phyloP scores from a whole-genome alignment of 2,329 filamentous ascomycete genomes.

The Fusarium secorum region DNA sequence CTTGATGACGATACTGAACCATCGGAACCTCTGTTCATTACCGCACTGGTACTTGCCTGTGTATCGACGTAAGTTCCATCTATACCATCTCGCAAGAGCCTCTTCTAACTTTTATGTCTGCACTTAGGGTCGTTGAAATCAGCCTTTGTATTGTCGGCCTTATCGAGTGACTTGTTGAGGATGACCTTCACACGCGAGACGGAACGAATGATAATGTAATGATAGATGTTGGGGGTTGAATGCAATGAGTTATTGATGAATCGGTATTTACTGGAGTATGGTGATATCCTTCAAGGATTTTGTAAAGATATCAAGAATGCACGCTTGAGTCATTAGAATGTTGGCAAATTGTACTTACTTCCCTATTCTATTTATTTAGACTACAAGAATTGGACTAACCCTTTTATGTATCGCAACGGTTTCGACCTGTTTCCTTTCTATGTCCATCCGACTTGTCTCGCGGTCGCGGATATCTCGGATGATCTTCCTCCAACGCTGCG shows the following conservation, averaged over 20 bases:
- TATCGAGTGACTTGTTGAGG: neutral
- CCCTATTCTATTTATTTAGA: neutral
- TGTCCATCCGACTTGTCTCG: too few species aligned
- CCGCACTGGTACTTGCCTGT: neutral
- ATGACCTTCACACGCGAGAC: too few species aligned
- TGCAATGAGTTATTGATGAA: neutral
- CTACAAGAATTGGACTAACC: neutral
- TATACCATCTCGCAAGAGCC: rapidly evolving
- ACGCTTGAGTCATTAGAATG: rapidly evolving
- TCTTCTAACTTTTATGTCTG: rapidly evolving
- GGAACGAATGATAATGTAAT: neutral
- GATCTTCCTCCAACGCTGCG: neutral
- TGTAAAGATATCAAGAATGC: neutral
- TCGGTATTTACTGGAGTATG: neutral
- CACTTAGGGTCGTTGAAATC: neutral
- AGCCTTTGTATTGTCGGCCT: neutral
- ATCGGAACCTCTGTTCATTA: neutral
- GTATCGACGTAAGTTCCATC: neutral
- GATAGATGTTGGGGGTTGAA: rapidly evolving
- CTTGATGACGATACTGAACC: neutral
- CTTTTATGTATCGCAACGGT: neutral
- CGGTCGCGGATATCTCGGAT: neutral
- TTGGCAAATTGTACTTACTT: too few species aligned
- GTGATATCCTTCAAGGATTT: neutral
- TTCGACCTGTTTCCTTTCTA: neutral